Percentiles rank a stretch among this genome's conserved stretches.
These are phyloP conservation scores for Globisporangium camurandrum DNA, from an alignment of 352 stramenopile genomes.

Conservation along the genomic window DNA sequence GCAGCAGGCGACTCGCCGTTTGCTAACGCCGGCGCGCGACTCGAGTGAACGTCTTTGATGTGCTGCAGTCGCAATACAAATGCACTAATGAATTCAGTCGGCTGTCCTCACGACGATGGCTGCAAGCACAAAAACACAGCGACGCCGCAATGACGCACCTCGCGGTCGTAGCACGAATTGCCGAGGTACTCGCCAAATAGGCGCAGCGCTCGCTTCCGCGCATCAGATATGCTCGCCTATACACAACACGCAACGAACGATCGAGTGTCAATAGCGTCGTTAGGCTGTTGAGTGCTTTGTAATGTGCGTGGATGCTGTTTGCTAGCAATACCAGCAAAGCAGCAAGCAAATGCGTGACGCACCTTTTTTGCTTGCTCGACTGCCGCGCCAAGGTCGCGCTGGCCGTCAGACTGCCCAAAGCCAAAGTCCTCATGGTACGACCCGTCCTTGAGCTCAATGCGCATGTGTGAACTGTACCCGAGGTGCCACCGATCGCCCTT, in stretches of 20 bases:
- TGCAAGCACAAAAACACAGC: too few species aligned
- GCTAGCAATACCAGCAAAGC: background rate
- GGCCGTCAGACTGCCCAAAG: conserved; percentile 70
- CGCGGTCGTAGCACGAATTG: conserved; percentile 85
- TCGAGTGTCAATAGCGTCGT: background rate
- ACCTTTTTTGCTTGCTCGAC: conserved; percentile 84
- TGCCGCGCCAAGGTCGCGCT: conserved; percentile 61
- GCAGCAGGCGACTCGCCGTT: conserved; percentile 10
- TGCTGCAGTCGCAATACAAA: conserved; percentile 16
- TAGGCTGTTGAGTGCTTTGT: background rate
- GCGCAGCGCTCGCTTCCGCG: conserved; percentile 64
- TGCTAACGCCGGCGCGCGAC: conserved; percentile 17
- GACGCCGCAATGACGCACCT: conserved; percentile 15
- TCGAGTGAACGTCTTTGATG: conserved; percentile 71
- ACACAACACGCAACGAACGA: background rate
- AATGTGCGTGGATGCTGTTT: too few species aligned
- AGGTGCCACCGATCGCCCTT: conserved; percentile 68
- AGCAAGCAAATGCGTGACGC: too few species aligned
- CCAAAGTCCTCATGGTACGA: conserved; percentile 79
- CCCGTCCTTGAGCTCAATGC: conserved; percentile 83
- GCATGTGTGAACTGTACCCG: conserved; percentile 68
- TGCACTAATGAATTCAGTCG: background rate
- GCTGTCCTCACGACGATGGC: too few species aligned
- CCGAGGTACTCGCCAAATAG: conserved; percentile 83
- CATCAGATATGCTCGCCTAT: conserved; percentile 76